Conservation (phyloP, 768 basidiomycete species). For the Mycena belliarum region DNA sequence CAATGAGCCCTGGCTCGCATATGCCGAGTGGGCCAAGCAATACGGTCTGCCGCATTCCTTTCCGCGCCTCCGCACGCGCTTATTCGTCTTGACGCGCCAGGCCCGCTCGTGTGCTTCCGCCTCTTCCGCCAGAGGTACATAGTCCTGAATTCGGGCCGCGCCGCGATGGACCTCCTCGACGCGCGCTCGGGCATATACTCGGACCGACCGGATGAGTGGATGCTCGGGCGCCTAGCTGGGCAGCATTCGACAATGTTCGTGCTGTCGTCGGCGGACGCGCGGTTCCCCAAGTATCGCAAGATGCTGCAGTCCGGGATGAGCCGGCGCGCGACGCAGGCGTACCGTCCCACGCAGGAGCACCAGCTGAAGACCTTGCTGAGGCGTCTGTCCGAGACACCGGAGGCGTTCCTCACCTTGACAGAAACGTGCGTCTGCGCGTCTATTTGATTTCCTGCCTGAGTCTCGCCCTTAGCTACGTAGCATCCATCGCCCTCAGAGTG, state of each 20-base stretch:
- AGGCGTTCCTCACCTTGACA: slow-evolving; percentile 9
- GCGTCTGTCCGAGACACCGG: slow-evolving; percentile 30
- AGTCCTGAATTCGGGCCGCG: slow-evolving; percentile 46
- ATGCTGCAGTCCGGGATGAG: slow-evolving; percentile 40
- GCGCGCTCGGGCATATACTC: slow-evolving; percentile 50
- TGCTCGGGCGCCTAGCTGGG: slow-evolving; percentile 33
- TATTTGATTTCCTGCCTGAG: slow-evolving; percentile 30
- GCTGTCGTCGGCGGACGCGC: slow-evolving; percentile 31
- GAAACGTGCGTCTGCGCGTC: neutral
- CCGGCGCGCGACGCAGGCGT: slow-evolving; percentile 33
- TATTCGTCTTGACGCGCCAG: no score
- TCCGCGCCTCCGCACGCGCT: no score
- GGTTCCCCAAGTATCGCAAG: slow-evolving; percentile 37
- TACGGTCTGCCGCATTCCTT: no score
- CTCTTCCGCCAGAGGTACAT: slow-evolving; percentile 41
- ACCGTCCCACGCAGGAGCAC: slow-evolving; percentile 31
- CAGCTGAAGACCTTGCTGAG: slow-evolving; percentile 33
- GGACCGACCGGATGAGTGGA: slow-evolving; percentile 41
- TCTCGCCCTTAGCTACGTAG: slow-evolving; percentile 24
- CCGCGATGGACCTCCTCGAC: slow-evolving; percentile 49
- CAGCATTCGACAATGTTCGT: slow-evolving; percentile 33
- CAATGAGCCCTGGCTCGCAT: slow-evolving; percentile 21
- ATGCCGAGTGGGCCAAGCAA: slow-evolving; percentile 23
- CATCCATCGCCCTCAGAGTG: neutral
- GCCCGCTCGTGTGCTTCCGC: slow-evolving; percentile 41